phyloP scores from a whole-genome alignment of 2,329 filamentous ascomycete genomes.

The Ophiosphaerella korrae region DNA sequence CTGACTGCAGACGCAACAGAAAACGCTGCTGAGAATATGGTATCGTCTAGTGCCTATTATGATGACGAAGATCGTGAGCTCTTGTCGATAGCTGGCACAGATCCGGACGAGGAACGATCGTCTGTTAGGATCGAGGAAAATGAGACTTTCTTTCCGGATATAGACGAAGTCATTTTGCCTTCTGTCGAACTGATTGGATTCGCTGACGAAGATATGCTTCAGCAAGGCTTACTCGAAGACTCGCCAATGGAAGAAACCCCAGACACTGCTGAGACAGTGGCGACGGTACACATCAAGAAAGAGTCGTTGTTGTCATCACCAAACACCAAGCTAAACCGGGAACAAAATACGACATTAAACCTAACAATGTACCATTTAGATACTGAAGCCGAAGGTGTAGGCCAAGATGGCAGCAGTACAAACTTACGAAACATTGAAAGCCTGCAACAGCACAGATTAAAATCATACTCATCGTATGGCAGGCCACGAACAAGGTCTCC shows the following conservation, averaged over 20 bases:
- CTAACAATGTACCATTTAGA: slow-evolving; percentile 5
- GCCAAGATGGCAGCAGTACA: background rate
- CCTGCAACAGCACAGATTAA: slow-evolving; percentile 7
- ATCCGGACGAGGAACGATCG: slow-evolving; percentile 11
- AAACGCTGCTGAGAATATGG: background rate
- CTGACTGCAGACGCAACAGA: background rate
- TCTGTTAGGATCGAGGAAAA: slow-evolving; percentile 3
- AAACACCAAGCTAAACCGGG: background rate
- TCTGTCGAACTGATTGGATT: slow-evolving; percentile 28
- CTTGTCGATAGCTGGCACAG: slow-evolving; percentile 27
- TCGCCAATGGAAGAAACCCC: slow-evolving; percentile 4
- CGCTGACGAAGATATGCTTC: slow-evolving; percentile 20
- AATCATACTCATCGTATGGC: background rate
- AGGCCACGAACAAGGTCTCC: background rate
- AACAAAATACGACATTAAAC: background rate
- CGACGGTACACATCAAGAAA: slow-evolving; percentile 9
- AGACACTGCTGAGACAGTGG: background rate
- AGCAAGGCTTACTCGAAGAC: slow-evolving; percentile 14
- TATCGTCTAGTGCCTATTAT: slow-evolving; percentile 27
- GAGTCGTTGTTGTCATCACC: slow-evolving; percentile 4
- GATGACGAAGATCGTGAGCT: slow-evolving; percentile 36
- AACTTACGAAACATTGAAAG: slow-evolving; percentile 5
- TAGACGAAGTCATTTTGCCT: slow-evolving; percentile 26
- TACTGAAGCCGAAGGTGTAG: background rate
- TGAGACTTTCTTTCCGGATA: background rate